A percentile compares a stretch with the other conserved stretches of the same genome.
Evolutionary conservation across 2,329 filamentous ascomycete genomes (phyloP).

Genomic region (Neurospora sp.): DNA sequence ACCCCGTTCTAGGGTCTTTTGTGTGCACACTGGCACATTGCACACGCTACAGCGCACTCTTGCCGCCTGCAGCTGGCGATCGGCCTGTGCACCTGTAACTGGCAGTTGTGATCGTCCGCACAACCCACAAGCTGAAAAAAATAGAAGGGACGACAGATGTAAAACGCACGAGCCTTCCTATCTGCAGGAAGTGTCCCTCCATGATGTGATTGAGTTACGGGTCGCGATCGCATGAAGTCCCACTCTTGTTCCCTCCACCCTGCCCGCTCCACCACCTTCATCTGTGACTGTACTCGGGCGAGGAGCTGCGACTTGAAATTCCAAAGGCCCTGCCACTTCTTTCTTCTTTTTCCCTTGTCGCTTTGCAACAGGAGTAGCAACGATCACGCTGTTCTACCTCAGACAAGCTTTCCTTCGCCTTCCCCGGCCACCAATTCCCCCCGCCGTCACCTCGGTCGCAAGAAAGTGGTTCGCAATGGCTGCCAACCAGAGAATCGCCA

Average conservation of each 20-base stretch:
- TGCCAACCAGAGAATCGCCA: constrained; percentile 56
- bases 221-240: neutral
- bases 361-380: neutral
- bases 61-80: neutral
- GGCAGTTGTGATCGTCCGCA: neutral
- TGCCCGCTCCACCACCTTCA: neutral
- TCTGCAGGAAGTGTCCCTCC: neutral
- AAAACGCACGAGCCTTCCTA: neutral
- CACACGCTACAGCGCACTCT: neutral
- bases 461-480: constrained; percentile 21
- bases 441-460: constrained; percentile 2
- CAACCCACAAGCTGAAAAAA: neutral
- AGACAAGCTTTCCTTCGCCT: neutral
- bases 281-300: neutral
- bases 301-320: neutral
- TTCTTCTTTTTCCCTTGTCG: neutral
- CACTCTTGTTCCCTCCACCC: neutral
- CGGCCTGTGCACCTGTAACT: neutral
- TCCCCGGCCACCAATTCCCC: constrained; percentile 1
- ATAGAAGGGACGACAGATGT: neutral
- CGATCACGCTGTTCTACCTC: neutral
- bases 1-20: neutral
- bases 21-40: neutral
- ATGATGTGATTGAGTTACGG: constrained; percentile 1
- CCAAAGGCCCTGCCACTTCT: neutral